Base-by-base conservation (phyloP, 2,329 filamentous ascomycete species). In the Hymenotorrendiella dingleyae region DNA sequence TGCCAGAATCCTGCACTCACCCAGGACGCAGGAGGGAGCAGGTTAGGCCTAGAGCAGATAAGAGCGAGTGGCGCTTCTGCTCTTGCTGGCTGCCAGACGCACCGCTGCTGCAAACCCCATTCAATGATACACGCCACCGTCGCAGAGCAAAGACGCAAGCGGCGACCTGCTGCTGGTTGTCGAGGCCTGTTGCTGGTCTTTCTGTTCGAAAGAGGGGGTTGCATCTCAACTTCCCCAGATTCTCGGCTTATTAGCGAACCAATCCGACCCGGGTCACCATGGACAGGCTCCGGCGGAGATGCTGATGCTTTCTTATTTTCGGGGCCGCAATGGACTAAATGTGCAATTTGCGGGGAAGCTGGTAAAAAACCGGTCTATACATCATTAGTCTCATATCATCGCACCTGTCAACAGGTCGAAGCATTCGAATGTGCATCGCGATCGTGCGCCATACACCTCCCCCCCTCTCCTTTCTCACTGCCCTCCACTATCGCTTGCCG, bases 291-390 rank as follows among this genome's bases (percentile, higher is more conserved):
- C 29, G 30, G 11, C 30, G 30, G 30, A 12, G 14, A 4, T 33
- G 11, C 21, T 33, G 17, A 17, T n/a, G 29, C 20, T 40, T 32
- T 28, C 37, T 20, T 47, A 43, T 36, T 45, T 32, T 20, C 30
- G 26, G 24, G 22, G 12, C 17, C 29, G 10, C 20, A 23, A 20
- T n/a, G n/a, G 33, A 24, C 32, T 20, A 22, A 40, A 24, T 17
- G 22, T 39, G n/a, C 11, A 37, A 32, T 39, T 48, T 50, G 50
- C 48, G 48, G 50, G 50, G 50, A 50, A 50, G 42, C 42, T 42
- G 36, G 41, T 26, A n/a, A n/a, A n/a, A n/a, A n/a, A n/a, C n/a
- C n/a, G n/a, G n/a, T n/a, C n/a, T n/a, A n/a, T n/a, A n/a, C n/a
- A n/a, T n/a, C n/a, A n/a, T n/a, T n/a, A n/a, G n/a, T n/a, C n/a